Evolutionary conservation across 2,329 filamentous ascomycete species (phyloP).

Genomic region (Ramichloridium luteum): DNA sequence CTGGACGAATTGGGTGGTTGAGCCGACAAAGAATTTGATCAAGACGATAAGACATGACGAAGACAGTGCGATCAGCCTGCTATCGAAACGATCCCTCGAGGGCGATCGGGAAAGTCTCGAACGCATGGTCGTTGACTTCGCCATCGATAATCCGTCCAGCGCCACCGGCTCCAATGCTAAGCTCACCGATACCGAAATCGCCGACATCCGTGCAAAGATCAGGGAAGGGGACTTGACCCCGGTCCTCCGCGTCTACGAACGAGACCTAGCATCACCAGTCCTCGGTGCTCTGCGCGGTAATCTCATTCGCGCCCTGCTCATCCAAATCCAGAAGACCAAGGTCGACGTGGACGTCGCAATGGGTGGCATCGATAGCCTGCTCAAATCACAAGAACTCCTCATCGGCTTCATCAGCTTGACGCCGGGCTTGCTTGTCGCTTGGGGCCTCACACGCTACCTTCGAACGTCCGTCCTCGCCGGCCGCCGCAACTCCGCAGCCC

Average conservation of each 20-base stretch:
- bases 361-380: conserved; percentile 82
- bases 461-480: conserved; percentile 51
- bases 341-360: conserved; percentile 95
- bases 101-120: conserved; percentile 87
- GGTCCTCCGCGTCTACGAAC: conserved; percentile 81
- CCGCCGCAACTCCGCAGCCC: conserved; percentile 54
- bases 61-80: conserved; percentile 86
- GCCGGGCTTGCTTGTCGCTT: conserved; percentile 77
- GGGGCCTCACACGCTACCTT: conserved; percentile 62
- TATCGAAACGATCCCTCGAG: conserved; percentile 84
- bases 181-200: conserved; percentile 57
- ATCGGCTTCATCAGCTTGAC: conserved; percentile 96
- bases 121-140: conserved; percentile 96
- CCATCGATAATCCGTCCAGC: conserved; percentile 61
- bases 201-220: conserved; percentile 65
- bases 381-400: conserved; percentile 92
- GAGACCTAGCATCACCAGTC: conserved; percentile 71
- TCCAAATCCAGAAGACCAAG: conserved; percentile 98
- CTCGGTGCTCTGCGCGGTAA: conserved; percentile 74
- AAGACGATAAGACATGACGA: conserved; percentile 88
- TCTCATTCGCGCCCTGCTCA: conserved; percentile 76
- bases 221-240: conserved; percentile 87
- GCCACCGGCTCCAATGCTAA: conserved; percentile 30
- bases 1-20: conserved; percentile 91
- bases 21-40: conserved; percentile 70